Base-by-base conservation (phyloP, 495 filamentous ascomycete species). In the Aspergillus taichungensis region DNA sequence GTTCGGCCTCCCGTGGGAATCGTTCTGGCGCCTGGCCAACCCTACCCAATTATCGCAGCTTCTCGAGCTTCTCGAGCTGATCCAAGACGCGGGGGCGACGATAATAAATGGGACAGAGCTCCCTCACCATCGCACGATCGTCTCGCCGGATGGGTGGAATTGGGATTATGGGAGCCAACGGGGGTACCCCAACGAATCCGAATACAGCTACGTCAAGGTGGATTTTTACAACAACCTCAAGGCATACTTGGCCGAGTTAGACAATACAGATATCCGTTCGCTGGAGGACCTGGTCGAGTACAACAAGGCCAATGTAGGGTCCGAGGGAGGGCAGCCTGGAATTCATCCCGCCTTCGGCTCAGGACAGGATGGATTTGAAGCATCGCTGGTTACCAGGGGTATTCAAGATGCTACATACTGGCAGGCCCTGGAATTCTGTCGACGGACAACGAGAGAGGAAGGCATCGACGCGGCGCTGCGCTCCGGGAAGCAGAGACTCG, bases 151-250 rank as follows among this genome's bases (percentile, higher is more conserved):
- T 40, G 79, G 77, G 37, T 87, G 80, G 81, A 72, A 86, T 64
- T 87, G 84, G 84, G 80, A 85, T 53, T 84, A 79, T 42, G 82
- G 79, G 11, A 69, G 67, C 29, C 75, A 66, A 3, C 74, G 79
- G 5, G 81, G 83, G 7, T 79, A 64, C 49, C 63, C 78, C 27
- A 84, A 87, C 51, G 76, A 86, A 56, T 82, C 77, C 11, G 84
- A 86, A 53, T 87, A 80, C 63, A 81, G 76, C 6, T 75, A 79
- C 42, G 71, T 87, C 46, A 87, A 85, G 56, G 78, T 81, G 6
- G 84, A 88, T 50, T 86, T 87, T 57, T 87, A 87, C 67, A 85
- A 86, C 64, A 77, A 85, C 64, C 78, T 88, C 51, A 63, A 64
- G 34, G 58, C 63, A 13, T 88, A 88, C 51, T 73, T 88, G 8